Evolutionary conservation across 306 rosid genomes (phyloP).

Genomic region (Rosa multiflora): DNA sequence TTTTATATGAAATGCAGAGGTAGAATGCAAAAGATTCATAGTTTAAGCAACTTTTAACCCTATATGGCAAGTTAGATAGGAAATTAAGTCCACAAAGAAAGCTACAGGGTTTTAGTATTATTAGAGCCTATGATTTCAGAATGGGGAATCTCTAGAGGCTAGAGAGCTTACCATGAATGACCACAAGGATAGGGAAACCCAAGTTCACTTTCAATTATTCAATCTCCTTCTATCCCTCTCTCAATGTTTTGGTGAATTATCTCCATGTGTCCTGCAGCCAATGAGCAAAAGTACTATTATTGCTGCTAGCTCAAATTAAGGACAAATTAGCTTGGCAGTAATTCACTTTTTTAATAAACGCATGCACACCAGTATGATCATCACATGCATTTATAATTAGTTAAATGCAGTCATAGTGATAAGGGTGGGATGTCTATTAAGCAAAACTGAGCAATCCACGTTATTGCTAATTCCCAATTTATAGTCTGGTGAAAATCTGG

Average conservation of each 20-base stretch:
- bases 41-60: neutral
- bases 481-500: too few relatives aligned
- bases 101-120: neutral
- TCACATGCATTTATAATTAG: neutral
- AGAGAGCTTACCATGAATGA: neutral
- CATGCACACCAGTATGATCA: neutral
- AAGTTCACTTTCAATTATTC: neutral
- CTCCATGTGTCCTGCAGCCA: constrained; percentile 2
- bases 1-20: neutral
- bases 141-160: neutral
- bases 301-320: neutral
- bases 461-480: neutral
- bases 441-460: neutral
- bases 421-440: neutral
- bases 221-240: neutral
- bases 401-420: neutral
- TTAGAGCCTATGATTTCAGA: neutral
- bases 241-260: neutral
- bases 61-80: neutral
- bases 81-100: neutral
- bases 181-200: neutral
- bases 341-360: too few relatives aligned
- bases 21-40: neutral
- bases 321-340: too few relatives aligned
- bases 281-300: neutral